Base-by-base conservation (phyloP, 768 basidiomycete species). In the Agaricus subrufescens region DNA sequence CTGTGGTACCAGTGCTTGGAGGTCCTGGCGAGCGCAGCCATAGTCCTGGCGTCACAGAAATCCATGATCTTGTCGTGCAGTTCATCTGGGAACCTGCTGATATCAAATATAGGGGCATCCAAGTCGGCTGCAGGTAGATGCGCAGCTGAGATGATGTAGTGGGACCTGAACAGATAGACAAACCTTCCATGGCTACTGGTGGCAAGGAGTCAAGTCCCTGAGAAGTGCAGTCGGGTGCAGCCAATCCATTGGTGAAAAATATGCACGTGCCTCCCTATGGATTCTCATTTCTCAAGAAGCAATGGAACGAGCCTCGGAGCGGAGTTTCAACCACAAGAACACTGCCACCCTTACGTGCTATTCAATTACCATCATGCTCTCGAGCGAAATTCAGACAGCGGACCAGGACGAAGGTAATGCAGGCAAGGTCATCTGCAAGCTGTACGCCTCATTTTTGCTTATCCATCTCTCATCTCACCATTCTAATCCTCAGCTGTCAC, bases 401-500 rank as follows among this genome's bases (percentile, higher is more conserved):
- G 26, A 26, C 4, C 48, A 48, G 11, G 53, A 44, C 19, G 55
- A 56, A 4, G 55, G 58, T 25, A 12, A 48, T n/a, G 4, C 38
- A 6, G 53, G 58, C 39, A 62, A 56, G 23, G 50, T 50, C 40
- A 52, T 60, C 38, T 62, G 61, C 48, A 62, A 54, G 44, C 46
- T 62, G 61, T 62, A 37, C 42, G 60, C 19, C 8, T 25, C 23
- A 2, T n/a, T 19, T 10, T n/a, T 9, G n/a, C 25, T 5, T 14
- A 10, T 39, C 38, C 2, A 14, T 12, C 3, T 23, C 43, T 37
- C 12, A 11, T 45, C 48, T 46, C 25, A 45, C 40, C 45, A n/a
- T 37, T 50, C 31, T 19, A 45, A 25, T 45, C 45, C 30, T n/a
- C 40, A 94, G 91, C 62, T 94, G 91, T 72, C 78, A 75, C 31